A percentile compares a stretch with the other conserved stretches of the same genome.
phyloP scores from a whole-genome alignment of 129 eudicot species.

The Tagetes patula region DNA sequence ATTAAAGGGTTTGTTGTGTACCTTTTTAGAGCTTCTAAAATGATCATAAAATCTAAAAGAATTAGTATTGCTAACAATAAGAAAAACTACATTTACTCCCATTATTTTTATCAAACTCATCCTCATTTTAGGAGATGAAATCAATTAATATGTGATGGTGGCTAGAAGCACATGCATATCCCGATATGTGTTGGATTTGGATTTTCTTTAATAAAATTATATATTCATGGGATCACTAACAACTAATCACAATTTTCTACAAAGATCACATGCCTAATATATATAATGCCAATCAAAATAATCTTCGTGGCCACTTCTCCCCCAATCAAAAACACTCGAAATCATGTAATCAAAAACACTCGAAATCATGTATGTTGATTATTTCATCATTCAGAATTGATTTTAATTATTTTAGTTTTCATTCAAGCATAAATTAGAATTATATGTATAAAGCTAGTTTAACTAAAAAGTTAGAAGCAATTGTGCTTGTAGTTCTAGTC shows the following conservation, averaged over 20 bases:
- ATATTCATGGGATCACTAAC: slow-evolving; percentile 38
- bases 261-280: slow-evolving; percentile 30
- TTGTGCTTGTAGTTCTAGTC: too few relatives aligned
- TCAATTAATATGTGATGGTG: slow-evolving; percentile 37
- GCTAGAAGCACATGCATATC: slow-evolving; percentile 46
- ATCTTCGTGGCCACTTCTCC: slow-evolving; percentile 13
- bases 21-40: too few relatives aligned
- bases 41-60: too few relatives aligned
- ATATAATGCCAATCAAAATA: background rate
- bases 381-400: slow-evolving; percentile 24
- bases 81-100: background rate
- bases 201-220: background rate
- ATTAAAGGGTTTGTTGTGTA: too few relatives aligned
- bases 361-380: slow-evolving; percentile 33
- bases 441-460: background rate
- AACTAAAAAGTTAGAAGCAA: background rate
- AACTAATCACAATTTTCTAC: slow-evolving; percentile 29
- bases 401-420: background rate
- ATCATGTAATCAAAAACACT: slow-evolving; percentile 29
- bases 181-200: slow-evolving; percentile 35
- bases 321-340: slow-evolving; percentile 22
- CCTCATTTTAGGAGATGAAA: slow-evolving; percentile 17
- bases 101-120: slow-evolving; percentile 9
- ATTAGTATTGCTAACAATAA: background rate
- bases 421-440: background rate